Base-by-base conservation (phyloP, 768 basidiomycete species). In the Suillus ampliporus region DNA sequence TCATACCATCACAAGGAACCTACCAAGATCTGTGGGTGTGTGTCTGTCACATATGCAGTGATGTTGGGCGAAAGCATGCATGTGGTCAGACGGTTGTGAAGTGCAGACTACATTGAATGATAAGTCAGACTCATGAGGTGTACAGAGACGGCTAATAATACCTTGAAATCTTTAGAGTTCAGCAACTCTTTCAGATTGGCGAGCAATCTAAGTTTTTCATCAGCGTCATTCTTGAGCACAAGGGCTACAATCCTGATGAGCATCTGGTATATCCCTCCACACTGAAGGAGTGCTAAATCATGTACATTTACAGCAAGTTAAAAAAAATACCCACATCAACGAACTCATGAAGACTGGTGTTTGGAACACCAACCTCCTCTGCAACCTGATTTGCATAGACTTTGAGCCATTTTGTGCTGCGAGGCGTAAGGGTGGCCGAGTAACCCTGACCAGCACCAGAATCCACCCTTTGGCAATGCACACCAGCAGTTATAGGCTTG, bases 11-110 rank as follows among this genome's bases (percentile, higher is more conserved):
- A 7, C 19, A 17, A 61, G 15, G 19, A 14, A 41, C 58, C 23
- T 44, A 61, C 60, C 48, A 51, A 13, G 38, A 61, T 53, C 50
- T 61, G 31, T 17, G 13, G 23, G 19, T 62, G 61, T 7, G 54
- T 62, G n/a, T 62, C 61, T 8, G 41, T 56, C 19, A 60, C 58
- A 14, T 60, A 60, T 10, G 58, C 47, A 21, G 58, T 60, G 43
- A 60, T 50, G 34, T 50, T 60, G 19, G 58, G 58, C 19, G 57
- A 58, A 14, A 58, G 57, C 34, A 58, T n/a, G 43, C 57, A 58
- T 38, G 43, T 40, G 11, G 47, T 60, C 19, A 60, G 8, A 28
- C 35, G 58, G 41, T 31, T 38, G n/a, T 50, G 46, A 13, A 60
- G 46, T 11, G 17, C 26, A 34, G 47, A 43, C 59, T 60, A 40